Base-by-base conservation (phyloP, 176 grass and related monocot species). In the Miscanthus lutarioriparius region DNA sequence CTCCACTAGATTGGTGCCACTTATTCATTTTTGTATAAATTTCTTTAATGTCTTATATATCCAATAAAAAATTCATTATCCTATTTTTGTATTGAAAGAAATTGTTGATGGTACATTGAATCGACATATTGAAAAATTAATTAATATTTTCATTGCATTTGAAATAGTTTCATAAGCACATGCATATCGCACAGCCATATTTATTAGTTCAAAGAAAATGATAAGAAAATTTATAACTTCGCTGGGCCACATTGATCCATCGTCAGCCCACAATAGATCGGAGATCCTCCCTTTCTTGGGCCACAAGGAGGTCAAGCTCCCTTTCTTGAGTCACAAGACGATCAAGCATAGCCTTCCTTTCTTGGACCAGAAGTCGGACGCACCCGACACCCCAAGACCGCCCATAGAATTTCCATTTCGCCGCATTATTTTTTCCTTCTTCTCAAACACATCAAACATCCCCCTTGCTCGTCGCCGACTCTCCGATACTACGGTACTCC, bases 301-400 rank as follows among this genome's bases (percentile, higher is more conserved):
- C 65, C 25, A 22, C 66, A 72, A 51, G 80, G 64, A 72, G 73
- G 10, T n/a, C 20, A 54, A 54, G 10, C 12, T 48, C 67, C 19
- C 48, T 87, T 90, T 87, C 84, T 87, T 85, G 83, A 72, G 77
- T 72, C 25, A 30, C 78, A 76, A 51, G 83, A 82, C 49, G 77
- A 74, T 20, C 16, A 64, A 19, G 5, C n/a, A n/a, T n/a, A n/a
- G n/a, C n/a, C 8, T 38, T 66, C 33, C 47, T 86, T 86, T 86
- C 84, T 86, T 90, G 88, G 79, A 86, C 67, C 67, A 72, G 74
- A 90, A 86, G 84, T 82, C 10, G 72, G 51, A 26, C 56, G 47
- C 47, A 9, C 51, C n/a, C 36, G 28, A 17, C 67, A 51, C 22
- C 22, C 65, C 59, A 11, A 69, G 80, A 81, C 25, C 68, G 58